Evolutionary conservation across 345 rosid species (phyloP), one percentile per base, ranked within the genome.

Genomic region (Bruguiera parviflora): DNA sequence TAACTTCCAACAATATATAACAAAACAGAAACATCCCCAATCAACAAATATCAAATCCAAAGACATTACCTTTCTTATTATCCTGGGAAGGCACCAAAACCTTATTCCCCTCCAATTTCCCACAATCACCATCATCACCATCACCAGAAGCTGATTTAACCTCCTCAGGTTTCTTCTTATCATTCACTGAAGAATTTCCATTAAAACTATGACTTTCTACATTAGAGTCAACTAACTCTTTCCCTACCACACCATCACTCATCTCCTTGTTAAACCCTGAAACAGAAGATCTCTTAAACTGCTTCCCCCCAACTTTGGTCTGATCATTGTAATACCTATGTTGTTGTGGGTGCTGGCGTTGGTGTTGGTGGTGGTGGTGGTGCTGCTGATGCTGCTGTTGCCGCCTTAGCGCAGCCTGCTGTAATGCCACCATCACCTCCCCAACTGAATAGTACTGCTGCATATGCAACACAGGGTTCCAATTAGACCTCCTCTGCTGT

Each of bases 391-490:
- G 76, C 25, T 76, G 76, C 53, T 85, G 91, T 52, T 85, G 90
- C 53, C 80, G 73, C 78, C 79, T 79, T 85, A 83, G 76, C 0
- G 84, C 79, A n/a, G 79, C 88, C 67, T 90, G 94, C n/a, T 92
- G 92, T 65, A 95, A 78, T 20, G 86, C 75, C 29, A 81, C 61
- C 22, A 74, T 51, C 49, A 95, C 86, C 61, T 92, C 98, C 0
- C 78, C 75, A 8, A 88, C 75, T 0, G 99, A 76, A 64, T 72
- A 87, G 70, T 82, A 90, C 61, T 87, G 99, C 83, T 92, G 97
- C 94, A 95, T 79, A 84, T 81, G 80, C 21, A 90, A 84, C 78
- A 89, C 92, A 0, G 86, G 81, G 67, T 73, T 83, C 99, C 99
- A 95, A 76, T 76, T 80, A 71, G 81, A 70, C 75, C 96, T 87